Evolutionary conservation across 805 yeast genomes (phyloP), one percentile per base, ranked within the genome.

Genomic region (Lachancea nothofagi): DNA sequence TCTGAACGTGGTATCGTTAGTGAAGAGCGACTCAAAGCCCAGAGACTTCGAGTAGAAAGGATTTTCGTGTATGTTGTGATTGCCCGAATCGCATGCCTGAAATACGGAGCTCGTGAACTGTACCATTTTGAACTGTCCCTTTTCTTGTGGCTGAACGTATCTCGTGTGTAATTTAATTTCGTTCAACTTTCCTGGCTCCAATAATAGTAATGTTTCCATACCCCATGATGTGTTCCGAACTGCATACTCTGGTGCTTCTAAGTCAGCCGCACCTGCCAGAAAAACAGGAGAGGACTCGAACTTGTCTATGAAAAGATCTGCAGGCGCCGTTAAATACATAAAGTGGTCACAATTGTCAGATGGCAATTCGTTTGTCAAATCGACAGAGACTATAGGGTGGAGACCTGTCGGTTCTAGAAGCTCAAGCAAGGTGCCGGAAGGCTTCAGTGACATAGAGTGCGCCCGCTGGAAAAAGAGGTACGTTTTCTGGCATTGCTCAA

Each of bases 191-290:
- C 50, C 56, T 5, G 55, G 46, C 7, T 43, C 34, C 35, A 71
- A 42, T 33, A 59, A 61, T 23, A 74, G 60, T 15, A 77, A 50
- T 15, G 67, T 66, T 31, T 67, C 63, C 3, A 77, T 68, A 1
- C 80, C 80, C 69, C 71, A 71, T 7, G 48, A 36, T 21, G 60
- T 59, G 7, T 48, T 42, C 7, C 27, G 28, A 9, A 59, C 29
- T 30, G 48, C 48, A 68, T 77, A 78, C 24, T 61, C 69, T 4
- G 83, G 83, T 24, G 68, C 66, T 47, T 77, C 83, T 18, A 77
- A 57, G 49, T 78, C 79, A n/a, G 67, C 61, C 38, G 73, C 76
- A 3, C 82, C 82, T 70, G 72, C 72, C 1, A 69, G 54, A 2
- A 62, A 64, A 1, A 70, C 25, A 12, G 74, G 59, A n/a, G 54